Base-by-base conservation (phyloP, 768 basidiomycete species). In the Guyanaporus albipodus region DNA sequence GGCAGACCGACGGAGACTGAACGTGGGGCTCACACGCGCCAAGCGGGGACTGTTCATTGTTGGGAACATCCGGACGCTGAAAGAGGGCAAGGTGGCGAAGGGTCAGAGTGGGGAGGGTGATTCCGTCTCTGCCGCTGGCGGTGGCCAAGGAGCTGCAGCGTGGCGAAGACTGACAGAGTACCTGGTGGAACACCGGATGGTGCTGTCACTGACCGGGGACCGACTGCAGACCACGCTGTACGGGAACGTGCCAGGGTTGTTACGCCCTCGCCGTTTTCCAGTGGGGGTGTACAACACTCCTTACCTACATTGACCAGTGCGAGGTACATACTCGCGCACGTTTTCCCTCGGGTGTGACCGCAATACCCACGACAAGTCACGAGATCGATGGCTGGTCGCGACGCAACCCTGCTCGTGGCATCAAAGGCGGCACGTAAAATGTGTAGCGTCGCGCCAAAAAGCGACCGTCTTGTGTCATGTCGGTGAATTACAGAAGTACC, bases 21-120 rank as follows among this genome's bases (percentile, higher is more conserved):
- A 96, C 64, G 93, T 96, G 22, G 93, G 91, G 2, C 71, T 96
- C 46, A 96, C 93, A 41, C 73, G 93, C 19, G 93, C 91, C 24
- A 87, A 85, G 68, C 73, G 91, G 49, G 90, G 85, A n/a, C 62
- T 92, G 51, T 87, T 91, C 58, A 76, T 93, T 9, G 72, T 91
- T 4, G 90, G 91, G 28, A 90, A 76, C 49, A 70, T 87, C 48
- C 69, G 68, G 49, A 91, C 89, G 14, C 69, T 91, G 46, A 68
- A 70, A 50, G 69, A 70, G 31, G 73, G 82, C 18, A 74, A 69
- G 61, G 58, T 68, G 55, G 34, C 34, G 9, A 62, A 55, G 49
- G 61, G 56, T 31, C 54, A 33, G 26, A 41, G 38, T 17, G 46
- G 48, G 28, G 53, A 56, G 47, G 38, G 44, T 4, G 39, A 42